Evolutionary conservation across 345 rosid genomes (phyloP).

Genomic region (Syzygium grande): DNA sequence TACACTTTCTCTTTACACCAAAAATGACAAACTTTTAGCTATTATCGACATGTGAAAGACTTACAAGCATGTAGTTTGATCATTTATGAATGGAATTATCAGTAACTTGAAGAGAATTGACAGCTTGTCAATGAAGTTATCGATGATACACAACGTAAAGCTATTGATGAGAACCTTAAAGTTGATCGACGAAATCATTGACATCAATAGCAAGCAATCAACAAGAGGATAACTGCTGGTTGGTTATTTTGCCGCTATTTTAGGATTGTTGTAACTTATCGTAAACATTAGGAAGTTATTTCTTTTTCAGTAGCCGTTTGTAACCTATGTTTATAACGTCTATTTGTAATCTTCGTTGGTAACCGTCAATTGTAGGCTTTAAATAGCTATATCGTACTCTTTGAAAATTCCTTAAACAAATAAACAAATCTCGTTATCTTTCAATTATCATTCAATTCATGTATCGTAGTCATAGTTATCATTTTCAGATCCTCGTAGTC

Average conservation of each 20-base stretch:
- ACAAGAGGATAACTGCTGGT: background rate
- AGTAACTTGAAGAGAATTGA: background rate
- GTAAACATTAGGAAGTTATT: background rate
- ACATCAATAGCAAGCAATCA: background rate
- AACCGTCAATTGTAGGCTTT: background rate
- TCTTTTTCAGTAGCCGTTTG: background rate
- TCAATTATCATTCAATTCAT: background rate
- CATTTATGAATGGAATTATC: background rate
- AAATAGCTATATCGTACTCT: background rate
- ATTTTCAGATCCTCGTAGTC: accelerated
- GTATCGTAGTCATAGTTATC: background rate
- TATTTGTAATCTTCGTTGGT: background rate
- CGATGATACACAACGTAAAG: background rate
- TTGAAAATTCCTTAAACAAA: accelerated
- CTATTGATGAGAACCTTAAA: background rate
- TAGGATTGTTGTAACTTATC: background rate
- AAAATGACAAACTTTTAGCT: background rate
- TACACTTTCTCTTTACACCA: background rate
- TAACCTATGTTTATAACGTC: background rate
- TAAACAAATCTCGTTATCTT: background rate
- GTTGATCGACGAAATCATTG: background rate
- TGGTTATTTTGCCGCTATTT: background rate
- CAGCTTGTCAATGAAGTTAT: background rate
- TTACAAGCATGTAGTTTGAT: accelerated
- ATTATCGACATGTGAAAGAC: background rate